Conservation (phyloP, 2,329 filamentous ascomycete species). For the Scytalidium sp. region DNA sequence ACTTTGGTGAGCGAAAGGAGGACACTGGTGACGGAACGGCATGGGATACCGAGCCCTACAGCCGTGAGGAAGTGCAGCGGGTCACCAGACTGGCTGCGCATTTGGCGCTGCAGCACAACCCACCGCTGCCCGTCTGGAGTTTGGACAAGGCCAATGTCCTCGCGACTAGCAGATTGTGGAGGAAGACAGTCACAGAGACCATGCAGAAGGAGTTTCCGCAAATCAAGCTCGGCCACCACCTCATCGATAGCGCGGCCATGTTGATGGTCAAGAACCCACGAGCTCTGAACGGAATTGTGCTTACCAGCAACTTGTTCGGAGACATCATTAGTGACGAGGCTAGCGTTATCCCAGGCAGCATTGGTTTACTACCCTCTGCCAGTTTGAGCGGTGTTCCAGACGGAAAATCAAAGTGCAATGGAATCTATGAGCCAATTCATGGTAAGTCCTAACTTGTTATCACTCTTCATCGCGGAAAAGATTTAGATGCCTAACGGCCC, state of each 20-base stretch:
- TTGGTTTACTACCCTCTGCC: conserved; percentile 85
- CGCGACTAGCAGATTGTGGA: conserved; percentile 85
- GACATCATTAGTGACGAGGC: conserved; percentile 97
- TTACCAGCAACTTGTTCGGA: conserved; percentile 92
- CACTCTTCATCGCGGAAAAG: background rate
- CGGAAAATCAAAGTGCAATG: conserved; percentile 80
- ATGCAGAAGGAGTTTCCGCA: conserved; percentile 89
- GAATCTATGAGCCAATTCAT: conserved; percentile 97
- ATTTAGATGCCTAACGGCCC: background rate
- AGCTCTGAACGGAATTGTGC: conserved; percentile 82
- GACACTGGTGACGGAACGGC: conserved; percentile 72
- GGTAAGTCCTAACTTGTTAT: conserved; percentile 48
- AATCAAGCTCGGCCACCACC: conserved; percentile 78
- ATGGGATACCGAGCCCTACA: conserved; percentile 85
- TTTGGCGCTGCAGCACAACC: conserved; percentile 73
- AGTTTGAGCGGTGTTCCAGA: conserved; percentile 84
- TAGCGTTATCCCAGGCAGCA: conserved; percentile 85
- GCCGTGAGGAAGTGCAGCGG: conserved; percentile 79
- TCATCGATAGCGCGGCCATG: conserved; percentile 97
- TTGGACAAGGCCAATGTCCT: conserved; percentile 97
- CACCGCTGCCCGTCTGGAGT: conserved; percentile 76
- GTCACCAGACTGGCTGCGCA: conserved; percentile 78
- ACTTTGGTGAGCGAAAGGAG: conserved; percentile 89
- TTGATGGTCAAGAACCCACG: conserved; percentile 93
- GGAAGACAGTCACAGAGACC: conserved; percentile 79